Evolutionary conservation across 2,329 filamentous ascomycete species (phyloP).

Genomic region (Arthrinium phaeospermum): DNA sequence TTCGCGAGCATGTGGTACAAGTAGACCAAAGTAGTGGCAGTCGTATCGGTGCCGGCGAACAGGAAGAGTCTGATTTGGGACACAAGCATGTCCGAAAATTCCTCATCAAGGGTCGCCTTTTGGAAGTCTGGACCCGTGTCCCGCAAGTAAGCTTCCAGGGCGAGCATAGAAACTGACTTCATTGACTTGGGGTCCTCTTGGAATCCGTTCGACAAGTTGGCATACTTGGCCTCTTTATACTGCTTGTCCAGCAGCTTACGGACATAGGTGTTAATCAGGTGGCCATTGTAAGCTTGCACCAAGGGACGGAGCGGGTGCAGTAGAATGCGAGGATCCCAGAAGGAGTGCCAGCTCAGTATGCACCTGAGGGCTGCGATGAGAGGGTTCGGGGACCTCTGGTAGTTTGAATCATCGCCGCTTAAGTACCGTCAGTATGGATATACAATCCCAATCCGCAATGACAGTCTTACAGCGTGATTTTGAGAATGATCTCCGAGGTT

Average conservation of each 20-base stretch:
- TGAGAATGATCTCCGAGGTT: not conserved
- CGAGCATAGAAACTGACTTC: slow-evolving; percentile 25
- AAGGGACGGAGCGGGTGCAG: slow-evolving; percentile 24
- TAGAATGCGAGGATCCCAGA: slow-evolving; percentile 25
- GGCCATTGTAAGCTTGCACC: slow-evolving; percentile 24
- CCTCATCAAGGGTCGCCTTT: not conserved
- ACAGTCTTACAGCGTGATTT: not conserved
- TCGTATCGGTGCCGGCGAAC: slow-evolving; percentile 42
- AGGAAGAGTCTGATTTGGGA: slow-evolving; percentile 20
- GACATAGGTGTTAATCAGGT: slow-evolving; percentile 22
- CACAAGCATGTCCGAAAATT: not conserved
- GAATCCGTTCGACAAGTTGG: not conserved
- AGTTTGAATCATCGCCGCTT: not conserved
- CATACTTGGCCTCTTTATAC: slow-evolving; percentile 22
- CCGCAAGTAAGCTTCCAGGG: slow-evolving; percentile 24
- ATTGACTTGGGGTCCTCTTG: slow-evolving; percentile 15
- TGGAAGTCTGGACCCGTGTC: not conserved
- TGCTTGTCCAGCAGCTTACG: slow-evolving; percentile 24
- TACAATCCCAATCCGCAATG: too few relatives aligned
- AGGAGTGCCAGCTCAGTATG: slow-evolving; percentile 25
- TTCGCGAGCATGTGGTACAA: slow-evolving; percentile 39
- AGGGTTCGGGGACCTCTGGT: not conserved
- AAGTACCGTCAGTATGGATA: not conserved
- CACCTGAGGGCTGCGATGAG: slow-evolving; percentile 12
- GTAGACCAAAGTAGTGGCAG: slow-evolving; percentile 42